Percentiles rank a stretch among this genome's conserved stretches.
Evolutionary conservation across 495 filamentous ascomycete species (phyloP).

Genomic region (Penicillium paradoxum): DNA sequence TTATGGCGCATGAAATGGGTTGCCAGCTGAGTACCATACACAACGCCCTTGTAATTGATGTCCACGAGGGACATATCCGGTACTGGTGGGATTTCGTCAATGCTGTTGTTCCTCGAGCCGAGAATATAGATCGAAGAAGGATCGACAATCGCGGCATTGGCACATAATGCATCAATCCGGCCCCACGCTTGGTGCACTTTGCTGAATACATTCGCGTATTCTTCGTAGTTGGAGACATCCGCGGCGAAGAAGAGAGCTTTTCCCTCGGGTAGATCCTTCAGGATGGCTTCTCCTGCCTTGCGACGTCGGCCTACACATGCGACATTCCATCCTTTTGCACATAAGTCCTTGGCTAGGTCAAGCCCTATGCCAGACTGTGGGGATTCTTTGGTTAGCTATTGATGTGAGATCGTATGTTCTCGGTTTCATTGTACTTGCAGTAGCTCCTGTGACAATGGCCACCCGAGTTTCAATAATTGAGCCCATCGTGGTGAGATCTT

Average conservation of each 20-base stretch:
- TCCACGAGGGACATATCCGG: slow-evolving; percentile 24
- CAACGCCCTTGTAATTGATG: slow-evolving; percentile 28
- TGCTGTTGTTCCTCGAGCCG: slow-evolving; percentile 9
- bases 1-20: slow-evolving; percentile 33
- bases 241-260: slow-evolving; percentile 20
- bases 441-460: slow-evolving; percentile 20
- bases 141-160: slow-evolving; percentile 27
- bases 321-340: slow-evolving; percentile 21
- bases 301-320: slow-evolving; percentile 23
- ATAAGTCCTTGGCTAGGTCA: slow-evolving; percentile 21
- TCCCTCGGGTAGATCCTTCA: slow-evolving; percentile 6
- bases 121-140: slow-evolving; percentile 22
- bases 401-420: neutral
- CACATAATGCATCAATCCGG: slow-evolving; percentile 24
- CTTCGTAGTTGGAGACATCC: slow-evolving; percentile 25
- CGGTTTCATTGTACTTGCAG: slow-evolving; percentile 14
- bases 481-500: neutral
- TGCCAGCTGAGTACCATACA: slow-evolving; percentile 24
- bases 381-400: neutral
- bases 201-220: slow-evolving; percentile 16
- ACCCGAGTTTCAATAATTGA: slow-evolving; percentile 13
- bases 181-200: slow-evolving; percentile 19
- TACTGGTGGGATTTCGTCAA: slow-evolving; percentile 22
- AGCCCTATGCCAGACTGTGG: slow-evolving; percentile 28
- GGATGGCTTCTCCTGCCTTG: slow-evolving; percentile 13